phyloP scores from a whole-genome alignment of 2,329 filamentous ascomycete genomes.

The Phaeosphaeria sp. region DNA sequence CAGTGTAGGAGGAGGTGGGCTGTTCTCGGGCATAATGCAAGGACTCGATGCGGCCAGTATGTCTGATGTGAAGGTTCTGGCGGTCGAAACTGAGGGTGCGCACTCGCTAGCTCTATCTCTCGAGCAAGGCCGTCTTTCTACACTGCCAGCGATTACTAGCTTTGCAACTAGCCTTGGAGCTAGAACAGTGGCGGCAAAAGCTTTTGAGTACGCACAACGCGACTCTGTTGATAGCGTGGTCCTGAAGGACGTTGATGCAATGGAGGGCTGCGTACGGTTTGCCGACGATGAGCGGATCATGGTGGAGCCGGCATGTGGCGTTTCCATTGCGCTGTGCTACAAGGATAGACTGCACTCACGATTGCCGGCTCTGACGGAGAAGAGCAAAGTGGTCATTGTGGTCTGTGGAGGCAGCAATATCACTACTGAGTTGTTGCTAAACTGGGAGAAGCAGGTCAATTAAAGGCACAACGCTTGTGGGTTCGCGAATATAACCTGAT shows the following conservation, averaged over 20 bases:
- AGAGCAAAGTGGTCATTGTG: slow-evolving; percentile 79
- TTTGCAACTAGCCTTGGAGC: slow-evolving; percentile 76
- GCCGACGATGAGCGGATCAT: slow-evolving; percentile 80
- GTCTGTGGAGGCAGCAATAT: slow-evolving; percentile 73
- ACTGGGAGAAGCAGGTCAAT: slow-evolving; percentile 5
- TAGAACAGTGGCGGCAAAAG: slow-evolving; percentile 67
- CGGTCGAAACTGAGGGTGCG: slow-evolving; percentile 76
- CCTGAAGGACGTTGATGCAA: slow-evolving; percentile 76
- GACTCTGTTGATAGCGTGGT: slow-evolving; percentile 65
- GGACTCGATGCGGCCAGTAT: slow-evolving; percentile 60
- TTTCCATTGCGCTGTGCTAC: slow-evolving; percentile 72
- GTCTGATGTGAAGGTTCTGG: slow-evolving; percentile 59
- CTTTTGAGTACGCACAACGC: slow-evolving; percentile 64
- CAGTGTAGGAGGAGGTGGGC: slow-evolving; percentile 77
- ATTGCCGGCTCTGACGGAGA: slow-evolving; percentile 57
- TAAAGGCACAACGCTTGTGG: background rate
- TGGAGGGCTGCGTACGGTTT: slow-evolving; percentile 73
- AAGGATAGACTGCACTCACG: slow-evolving; percentile 63
- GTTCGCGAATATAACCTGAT: no score
- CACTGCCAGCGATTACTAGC: slow-evolving; percentile 73
- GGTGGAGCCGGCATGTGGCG: slow-evolving; percentile 84
- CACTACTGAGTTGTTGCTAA: slow-evolving; percentile 42
- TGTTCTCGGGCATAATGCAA: slow-evolving; percentile 75
- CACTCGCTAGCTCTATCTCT: slow-evolving; percentile 71
- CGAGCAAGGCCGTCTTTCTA: slow-evolving; percentile 60